Evolutionary conservation across 371 early-diverging fungal genomes (phyloP).

Genomic region (Rhizomucor pusillus): DNA sequence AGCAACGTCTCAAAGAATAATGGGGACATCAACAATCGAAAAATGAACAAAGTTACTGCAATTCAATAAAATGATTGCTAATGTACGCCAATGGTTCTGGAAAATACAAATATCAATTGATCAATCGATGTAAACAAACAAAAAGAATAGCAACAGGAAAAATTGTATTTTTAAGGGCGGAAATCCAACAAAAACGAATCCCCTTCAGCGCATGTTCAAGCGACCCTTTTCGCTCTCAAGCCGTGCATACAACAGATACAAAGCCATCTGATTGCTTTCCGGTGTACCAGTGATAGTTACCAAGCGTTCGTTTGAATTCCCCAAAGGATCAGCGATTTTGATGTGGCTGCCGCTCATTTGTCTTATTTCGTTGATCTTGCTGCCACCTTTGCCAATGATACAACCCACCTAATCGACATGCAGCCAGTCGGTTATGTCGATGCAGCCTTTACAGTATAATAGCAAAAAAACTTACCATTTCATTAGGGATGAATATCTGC

Average conservation of each 20-base stretch:
- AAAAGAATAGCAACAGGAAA: not conserved
- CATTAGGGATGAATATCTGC: slow-evolving; percentile 82
- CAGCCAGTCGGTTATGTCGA: not conserved
- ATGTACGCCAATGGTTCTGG: too few species aligned
- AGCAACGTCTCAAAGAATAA: too few species aligned
- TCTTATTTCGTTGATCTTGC: slow-evolving; percentile 83
- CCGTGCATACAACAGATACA: slow-evolving; percentile 75
- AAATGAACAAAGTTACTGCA: too few species aligned
- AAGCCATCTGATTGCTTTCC: slow-evolving; percentile 79
- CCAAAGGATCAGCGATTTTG: slow-evolving; percentile 67
- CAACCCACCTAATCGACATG: slow-evolving; percentile 57
- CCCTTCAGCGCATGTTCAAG: slow-evolving; percentile 31
- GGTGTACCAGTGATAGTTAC: slow-evolving; percentile 82
- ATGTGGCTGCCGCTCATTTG: slow-evolving; percentile 75
- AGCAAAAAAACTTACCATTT: slow-evolving; percentile 52
- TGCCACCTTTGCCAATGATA: slow-evolving; percentile 87
- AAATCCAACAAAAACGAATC: too few species aligned
- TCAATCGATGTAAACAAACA: not conserved
- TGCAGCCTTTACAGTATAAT: not conserved
- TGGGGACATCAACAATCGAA: too few species aligned
- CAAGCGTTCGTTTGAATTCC: slow-evolving; percentile 64
- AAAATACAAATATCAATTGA: too few species aligned
- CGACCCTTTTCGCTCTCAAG: slow-evolving; percentile 75
- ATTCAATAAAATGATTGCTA: too few species aligned
- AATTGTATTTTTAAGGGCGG: slow-evolving; percentile 2